These are phyloP conservation scores for Pontederia paniculata DNA, from an alignment of 176 grass and related monocot species.

Conservation along the genomic window DNA sequence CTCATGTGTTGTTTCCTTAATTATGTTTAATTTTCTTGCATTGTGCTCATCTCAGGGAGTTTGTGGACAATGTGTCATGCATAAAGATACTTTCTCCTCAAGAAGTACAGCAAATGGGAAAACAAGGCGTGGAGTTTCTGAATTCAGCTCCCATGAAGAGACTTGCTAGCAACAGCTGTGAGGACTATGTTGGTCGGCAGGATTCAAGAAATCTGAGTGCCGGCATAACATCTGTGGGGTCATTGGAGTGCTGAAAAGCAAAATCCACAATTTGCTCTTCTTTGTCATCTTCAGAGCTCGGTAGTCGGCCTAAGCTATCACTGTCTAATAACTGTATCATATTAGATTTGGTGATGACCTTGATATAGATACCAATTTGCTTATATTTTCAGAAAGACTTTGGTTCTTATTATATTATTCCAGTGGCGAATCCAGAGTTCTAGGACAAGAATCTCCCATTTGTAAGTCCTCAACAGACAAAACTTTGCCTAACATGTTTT, in stretches of 20 bases:
- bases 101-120: conserved; percentile 92
- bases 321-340: conserved; percentile 60
- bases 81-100: conserved; percentile 95
- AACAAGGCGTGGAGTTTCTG: conserved; percentile 52
- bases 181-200: conserved; percentile 59
- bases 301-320: conserved; percentile 21
- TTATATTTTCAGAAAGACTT: conserved; percentile 28
- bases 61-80: conserved; percentile 80
- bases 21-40: no score
- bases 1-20: neutral
- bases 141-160: conserved; percentile 40
- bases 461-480: no score
- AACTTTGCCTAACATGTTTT: no score
- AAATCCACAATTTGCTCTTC: conserved; percentile 22
- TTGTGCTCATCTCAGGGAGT: conserved; percentile 47
- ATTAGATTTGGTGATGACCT: conserved; percentile 24
- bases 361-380: conserved; percentile 25
- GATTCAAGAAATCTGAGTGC: conserved; percentile 62
- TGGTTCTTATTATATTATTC: no score
- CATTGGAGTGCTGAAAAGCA: conserved; percentile 61
- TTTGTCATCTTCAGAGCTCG: conserved; percentile 30
- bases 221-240: conserved; percentile 60
- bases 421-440: no score
- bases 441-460: no score
- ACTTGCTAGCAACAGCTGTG: conserved; percentile 44